Percentiles rank a stretch among this genome's conserved stretches.
Evolutionary conservation across 2,329 filamentous ascomycete genomes (phyloP).

Genomic region (Emmonsiellopsis sp.): DNA sequence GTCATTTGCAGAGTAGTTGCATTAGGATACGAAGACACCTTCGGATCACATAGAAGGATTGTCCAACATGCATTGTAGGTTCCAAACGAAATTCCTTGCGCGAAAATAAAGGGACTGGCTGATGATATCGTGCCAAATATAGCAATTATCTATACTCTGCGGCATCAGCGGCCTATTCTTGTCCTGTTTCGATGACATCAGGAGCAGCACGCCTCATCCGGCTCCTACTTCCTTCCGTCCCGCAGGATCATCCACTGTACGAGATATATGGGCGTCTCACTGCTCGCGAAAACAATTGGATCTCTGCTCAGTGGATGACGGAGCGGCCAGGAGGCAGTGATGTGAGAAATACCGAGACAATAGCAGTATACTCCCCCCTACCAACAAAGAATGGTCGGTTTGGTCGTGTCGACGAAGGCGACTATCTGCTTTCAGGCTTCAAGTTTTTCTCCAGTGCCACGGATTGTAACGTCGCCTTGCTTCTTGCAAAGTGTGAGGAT

Average conservation of each 20-base stretch:
- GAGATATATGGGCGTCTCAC: constrained; percentile 10
- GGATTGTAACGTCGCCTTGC: constrained; percentile 54
- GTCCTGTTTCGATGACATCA: constrained; percentile 21
- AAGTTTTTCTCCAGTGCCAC: constrained; percentile 65
- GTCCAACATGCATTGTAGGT: constrained; percentile 20
- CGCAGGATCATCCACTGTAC: constrained; percentile 15
- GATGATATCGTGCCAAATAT: too few species aligned
- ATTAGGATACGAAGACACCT: constrained; percentile 17
- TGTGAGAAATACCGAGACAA: constrained; percentile 27
- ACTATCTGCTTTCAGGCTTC: constrained; percentile 51
- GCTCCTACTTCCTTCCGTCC: constrained; percentile 10
- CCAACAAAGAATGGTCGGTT: constrained; percentile 8
- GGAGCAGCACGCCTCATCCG: constrained; percentile 17
- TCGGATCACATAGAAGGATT: constrained; percentile 15
- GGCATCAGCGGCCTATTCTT: constrained; percentile 19
- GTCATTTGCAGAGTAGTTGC: constrained; percentile 15
- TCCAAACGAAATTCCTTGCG: neutral
- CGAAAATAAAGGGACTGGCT: too few species aligned
- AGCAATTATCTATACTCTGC: constrained; percentile 21
- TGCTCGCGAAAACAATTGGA: constrained; percentile 22
- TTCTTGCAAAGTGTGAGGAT: constrained; percentile 52
- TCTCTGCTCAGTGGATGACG: constrained; percentile 32
- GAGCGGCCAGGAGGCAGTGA: constrained; percentile 29
- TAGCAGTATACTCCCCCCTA: constrained; percentile 21
- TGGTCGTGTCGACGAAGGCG: constrained; percentile 18